Percentiles rank a stretch among this genome's conserved stretches.
Conservation (phyloP, 192 early-diverging fungal species). For the Podila verticillata region DNA sequence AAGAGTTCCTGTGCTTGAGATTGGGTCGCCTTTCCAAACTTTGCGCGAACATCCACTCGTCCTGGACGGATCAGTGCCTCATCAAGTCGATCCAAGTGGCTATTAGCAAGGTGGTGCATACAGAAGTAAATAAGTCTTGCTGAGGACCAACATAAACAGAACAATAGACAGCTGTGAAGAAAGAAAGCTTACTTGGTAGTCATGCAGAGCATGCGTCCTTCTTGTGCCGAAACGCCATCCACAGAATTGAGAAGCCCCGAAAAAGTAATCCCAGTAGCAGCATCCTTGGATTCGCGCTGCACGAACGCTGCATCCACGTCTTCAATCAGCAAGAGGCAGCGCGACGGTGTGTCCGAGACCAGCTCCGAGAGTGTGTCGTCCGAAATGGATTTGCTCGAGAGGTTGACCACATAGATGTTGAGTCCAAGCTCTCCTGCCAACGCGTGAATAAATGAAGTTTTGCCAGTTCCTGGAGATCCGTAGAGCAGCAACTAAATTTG, state of each 20-base stretch:
- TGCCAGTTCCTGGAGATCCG: slow-evolving; percentile 78
- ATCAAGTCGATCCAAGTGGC: slow-evolving; percentile 75
- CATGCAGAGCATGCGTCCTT: slow-evolving; percentile 80
- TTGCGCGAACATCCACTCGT: slow-evolving; percentile 69
- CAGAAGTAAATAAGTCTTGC: neutral
- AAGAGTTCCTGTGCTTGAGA: slow-evolving; percentile 72
- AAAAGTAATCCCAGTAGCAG: slow-evolving; percentile 55
- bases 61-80: slow-evolving; percentile 80
- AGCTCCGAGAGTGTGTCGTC: slow-evolving; percentile 66
- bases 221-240: slow-evolving; percentile 75
- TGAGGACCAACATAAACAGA: neutral
- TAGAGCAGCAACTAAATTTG: slow-evolving; percentile 62
- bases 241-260: slow-evolving; percentile 79
- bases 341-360: slow-evolving; percentile 59
- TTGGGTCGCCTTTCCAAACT: slow-evolving; percentile 67
- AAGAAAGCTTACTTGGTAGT: slow-evolving; percentile 69
- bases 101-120: slow-evolving; percentile 1
- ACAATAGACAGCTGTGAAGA: too few relatives aligned
- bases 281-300: slow-evolving; percentile 55
- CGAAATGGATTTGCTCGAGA: slow-evolving; percentile 71
- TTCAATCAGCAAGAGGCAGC: slow-evolving; percentile 75
- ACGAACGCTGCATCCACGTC: slow-evolving; percentile 82
- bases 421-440: slow-evolving; percentile 77
- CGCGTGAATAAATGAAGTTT: slow-evolving; percentile 74
- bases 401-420: slow-evolving; percentile 79